Evolutionary conservation across 2,329 filamentous ascomycete genomes (phyloP).

Genomic region (Fusarium pseudocircinatum): DNA sequence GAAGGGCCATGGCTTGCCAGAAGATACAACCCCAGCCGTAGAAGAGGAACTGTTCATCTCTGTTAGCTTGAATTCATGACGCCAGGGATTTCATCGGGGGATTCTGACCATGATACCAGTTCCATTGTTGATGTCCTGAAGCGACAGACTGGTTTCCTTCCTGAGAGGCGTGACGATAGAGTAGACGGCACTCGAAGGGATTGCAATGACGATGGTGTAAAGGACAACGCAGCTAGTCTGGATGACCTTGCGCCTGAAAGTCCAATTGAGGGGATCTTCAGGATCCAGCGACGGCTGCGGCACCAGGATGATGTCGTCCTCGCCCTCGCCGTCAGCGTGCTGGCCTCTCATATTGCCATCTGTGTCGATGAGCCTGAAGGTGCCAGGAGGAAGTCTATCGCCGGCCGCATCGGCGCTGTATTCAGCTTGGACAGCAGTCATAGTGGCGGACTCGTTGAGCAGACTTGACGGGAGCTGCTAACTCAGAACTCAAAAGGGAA

Average conservation of each 20-base stretch:
- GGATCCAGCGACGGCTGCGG: not conserved
- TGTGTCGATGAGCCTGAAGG: not conserved
- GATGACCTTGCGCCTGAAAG: not conserved
- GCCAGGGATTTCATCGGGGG: not conserved
- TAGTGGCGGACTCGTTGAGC: not conserved
- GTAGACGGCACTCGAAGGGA: not conserved
- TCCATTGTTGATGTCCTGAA: not conserved
- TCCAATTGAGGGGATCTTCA: not conserved
- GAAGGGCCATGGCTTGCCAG: not conserved
- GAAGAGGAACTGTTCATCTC: not conserved
- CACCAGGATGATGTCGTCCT: not conserved
- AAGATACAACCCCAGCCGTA: not conserved
- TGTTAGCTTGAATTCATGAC: not conserved
- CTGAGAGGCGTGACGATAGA: not conserved
- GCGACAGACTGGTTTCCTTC: not conserved
- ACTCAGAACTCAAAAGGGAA: not conserved
- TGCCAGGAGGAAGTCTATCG: not conserved
- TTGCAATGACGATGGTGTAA: not conserved
- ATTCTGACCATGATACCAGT: not conserved
- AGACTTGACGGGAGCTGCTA: not conserved
- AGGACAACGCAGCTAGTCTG: not conserved
- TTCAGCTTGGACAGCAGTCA: not conserved
- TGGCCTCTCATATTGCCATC: not conserved
- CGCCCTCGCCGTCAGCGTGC: not conserved
- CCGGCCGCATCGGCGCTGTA: not conserved